Evolutionary conservation across 495 filamentous ascomycete genomes (phyloP).

Genomic region (Aspergillus funiculosus): DNA sequence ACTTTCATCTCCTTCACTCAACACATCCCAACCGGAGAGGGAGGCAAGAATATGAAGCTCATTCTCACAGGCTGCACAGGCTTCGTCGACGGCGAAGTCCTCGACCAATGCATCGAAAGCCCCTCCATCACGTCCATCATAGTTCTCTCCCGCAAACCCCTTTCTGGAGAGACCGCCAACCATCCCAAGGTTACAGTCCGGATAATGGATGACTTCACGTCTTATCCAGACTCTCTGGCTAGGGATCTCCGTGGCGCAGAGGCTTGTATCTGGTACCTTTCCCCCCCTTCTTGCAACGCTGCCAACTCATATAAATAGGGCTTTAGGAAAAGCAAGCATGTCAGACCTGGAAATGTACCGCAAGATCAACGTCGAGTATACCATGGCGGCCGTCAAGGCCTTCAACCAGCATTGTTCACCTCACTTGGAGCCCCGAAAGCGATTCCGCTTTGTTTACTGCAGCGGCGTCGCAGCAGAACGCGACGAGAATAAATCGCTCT

Average conservation of each 20-base stretch:
- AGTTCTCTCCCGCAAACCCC: constrained; percentile 40
- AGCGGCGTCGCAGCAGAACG: constrained; percentile 45
- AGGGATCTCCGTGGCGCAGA: constrained; percentile 41
- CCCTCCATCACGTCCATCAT: constrained; percentile 44
- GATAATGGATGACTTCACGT: constrained; percentile 41
- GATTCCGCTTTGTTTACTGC: constrained; percentile 48
- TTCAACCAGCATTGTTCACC: constrained; percentile 22
- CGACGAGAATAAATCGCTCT: constrained; percentile 40
- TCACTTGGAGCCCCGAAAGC: background rate
- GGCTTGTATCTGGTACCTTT: constrained; percentile 43
- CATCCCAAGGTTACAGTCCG: constrained; percentile 40
- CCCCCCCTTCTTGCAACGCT: constrained; percentile 16
- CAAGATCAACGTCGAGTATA: constrained; percentile 40
- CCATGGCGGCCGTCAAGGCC: constrained; percentile 35
- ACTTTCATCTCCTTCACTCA: background rate
- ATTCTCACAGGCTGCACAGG: constrained; percentile 51
- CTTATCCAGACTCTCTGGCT: constrained; percentile 31
- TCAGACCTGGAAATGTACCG: constrained; percentile 18
- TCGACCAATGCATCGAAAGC: constrained; percentile 41
- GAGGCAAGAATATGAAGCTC: constrained; percentile 36
- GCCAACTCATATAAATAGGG: background rate
- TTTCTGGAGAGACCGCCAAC: constrained; percentile 7
- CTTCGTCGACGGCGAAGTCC: constrained; percentile 44
- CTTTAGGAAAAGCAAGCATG: background rate
- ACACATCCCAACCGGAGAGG: background rate